Percentiles rank a stretch among this genome's conserved stretches.
phyloP scores from a whole-genome alignment of 1,284 basidiomycete species.

The Tausonia pullulans region DNA sequence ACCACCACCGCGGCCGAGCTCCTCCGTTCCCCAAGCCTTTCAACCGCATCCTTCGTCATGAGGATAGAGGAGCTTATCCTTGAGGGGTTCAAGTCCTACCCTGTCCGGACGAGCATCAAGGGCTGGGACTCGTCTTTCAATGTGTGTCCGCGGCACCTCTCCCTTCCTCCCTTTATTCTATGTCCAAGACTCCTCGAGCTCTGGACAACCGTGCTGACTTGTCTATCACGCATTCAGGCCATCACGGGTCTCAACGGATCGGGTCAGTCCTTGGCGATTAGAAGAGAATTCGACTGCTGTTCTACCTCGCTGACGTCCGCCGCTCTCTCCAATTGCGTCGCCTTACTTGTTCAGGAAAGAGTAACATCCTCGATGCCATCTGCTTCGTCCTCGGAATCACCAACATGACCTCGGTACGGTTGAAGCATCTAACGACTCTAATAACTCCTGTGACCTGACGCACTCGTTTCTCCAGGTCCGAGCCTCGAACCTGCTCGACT shows the following conservation, averaged over 20 bases:
- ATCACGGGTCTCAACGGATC: conserved; percentile 87
- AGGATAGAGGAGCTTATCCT: conserved; percentile 70
- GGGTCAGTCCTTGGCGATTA: conserved; percentile 21
- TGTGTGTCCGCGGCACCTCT: conserved; percentile 9
- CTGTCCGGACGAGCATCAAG: conserved; percentile 83
- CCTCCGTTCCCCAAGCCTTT: neutral
- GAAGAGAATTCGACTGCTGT: neutral
- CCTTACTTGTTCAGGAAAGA: conserved; percentile 54
- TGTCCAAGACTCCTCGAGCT: neutral
- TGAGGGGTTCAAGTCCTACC: conserved; percentile 91
- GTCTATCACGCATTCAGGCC: conserved; percentile 91
- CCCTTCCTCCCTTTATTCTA: neutral
- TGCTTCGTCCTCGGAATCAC: conserved; percentile 96
- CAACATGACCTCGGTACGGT: conserved; percentile 65
- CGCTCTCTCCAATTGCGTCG: neutral
- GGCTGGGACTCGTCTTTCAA: conserved; percentile 96
- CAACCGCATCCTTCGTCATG: conserved; percentile 37
- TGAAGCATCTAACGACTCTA: neutral
- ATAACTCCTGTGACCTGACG: neutral
- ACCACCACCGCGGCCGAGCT: neutral
- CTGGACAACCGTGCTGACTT: conserved; percentile 72
- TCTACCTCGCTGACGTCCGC: neutral
- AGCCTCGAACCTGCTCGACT: conserved; percentile 89
- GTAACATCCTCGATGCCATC: conserved; percentile 95
- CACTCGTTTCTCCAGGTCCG: conserved; percentile 54